phyloP scores from a whole-genome alignment of 164 flowering plant genomes.

The Stephania yunnanensis region DNA sequence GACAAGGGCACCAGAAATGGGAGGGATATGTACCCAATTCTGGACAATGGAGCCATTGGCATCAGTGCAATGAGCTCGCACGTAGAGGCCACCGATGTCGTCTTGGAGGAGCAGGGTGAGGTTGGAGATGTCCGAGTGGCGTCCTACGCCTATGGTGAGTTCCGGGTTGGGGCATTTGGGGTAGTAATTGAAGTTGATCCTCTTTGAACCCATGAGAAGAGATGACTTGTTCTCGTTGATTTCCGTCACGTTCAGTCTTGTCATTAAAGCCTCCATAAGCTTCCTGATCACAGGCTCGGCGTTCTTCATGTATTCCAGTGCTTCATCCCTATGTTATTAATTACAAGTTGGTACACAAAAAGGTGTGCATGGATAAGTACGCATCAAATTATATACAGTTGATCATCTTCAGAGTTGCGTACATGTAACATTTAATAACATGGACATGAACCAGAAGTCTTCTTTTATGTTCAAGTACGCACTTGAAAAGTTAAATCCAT shows the following conservation, averaged over 20 bases:
- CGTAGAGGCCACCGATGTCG: slow-evolving; percentile 37
- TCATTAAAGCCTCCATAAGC: slow-evolving; percentile 25
- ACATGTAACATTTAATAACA: too few relatives aligned
- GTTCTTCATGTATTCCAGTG: slow-evolving; percentile 38
- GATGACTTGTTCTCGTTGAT: slow-evolving; percentile 23
- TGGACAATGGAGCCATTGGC: background rate
- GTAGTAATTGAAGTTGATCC: slow-evolving; percentile 38
- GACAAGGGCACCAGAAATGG: slow-evolving; percentile 6
- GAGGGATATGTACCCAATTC: slow-evolving; percentile 10
- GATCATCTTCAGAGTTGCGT: too few relatives aligned
- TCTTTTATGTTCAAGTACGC: too few relatives aligned
- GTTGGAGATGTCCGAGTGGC: slow-evolving; percentile 45
- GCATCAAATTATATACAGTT: too few relatives aligned
- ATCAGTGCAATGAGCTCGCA: background rate
- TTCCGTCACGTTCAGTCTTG: slow-evolving; percentile 27
- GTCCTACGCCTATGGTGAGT: slow-evolving; percentile 43
- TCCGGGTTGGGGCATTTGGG: slow-evolving; percentile 56
- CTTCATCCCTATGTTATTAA: slow-evolving; percentile 24
- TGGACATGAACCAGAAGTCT: too few relatives aligned
- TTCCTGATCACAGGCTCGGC: slow-evolving; percentile 19
- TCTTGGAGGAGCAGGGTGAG: slow-evolving; percentile 52
- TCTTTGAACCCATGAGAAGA: slow-evolving; percentile 29
- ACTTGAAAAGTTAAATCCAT: too few relatives aligned
- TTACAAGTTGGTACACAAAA: too few relatives aligned
- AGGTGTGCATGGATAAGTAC: too few relatives aligned